Percentiles rank a stretch among this genome's conserved stretches.
Evolutionary conservation across 345 rosid genomes (phyloP).

Genomic region (Triadica sebifera): DNA sequence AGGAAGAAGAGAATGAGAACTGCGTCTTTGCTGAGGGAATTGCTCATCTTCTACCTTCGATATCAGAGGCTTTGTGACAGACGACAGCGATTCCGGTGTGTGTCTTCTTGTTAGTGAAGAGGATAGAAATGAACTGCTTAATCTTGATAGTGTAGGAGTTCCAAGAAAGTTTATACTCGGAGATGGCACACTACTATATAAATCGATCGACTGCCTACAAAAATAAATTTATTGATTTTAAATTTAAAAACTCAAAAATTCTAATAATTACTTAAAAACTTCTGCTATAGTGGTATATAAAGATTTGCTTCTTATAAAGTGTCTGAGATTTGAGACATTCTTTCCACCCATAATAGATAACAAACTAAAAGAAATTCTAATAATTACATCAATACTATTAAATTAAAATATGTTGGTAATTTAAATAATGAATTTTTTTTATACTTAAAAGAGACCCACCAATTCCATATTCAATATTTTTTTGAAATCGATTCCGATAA

Average conservation of each 20-base stretch:
- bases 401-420: too few relatives aligned
- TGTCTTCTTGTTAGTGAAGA: slow-evolving; percentile 58
- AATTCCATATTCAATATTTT: neutral
- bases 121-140: slow-evolving; percentile 65
- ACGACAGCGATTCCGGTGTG: slow-evolving; percentile 55
- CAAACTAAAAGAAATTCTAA: too few relatives aligned
- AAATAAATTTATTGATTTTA: neutral
- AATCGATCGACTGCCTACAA: slow-evolving; percentile 83
- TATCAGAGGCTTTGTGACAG: slow-evolving; percentile 53
- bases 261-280: too few relatives aligned
- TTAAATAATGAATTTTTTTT: too few relatives aligned
- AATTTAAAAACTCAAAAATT: too few relatives aligned
- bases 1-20: slow-evolving; percentile 47
- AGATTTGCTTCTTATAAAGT: too few relatives aligned
- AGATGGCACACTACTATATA: slow-evolving; percentile 79
- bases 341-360: too few relatives aligned
- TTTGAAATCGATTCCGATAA: neutral
- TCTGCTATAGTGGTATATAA: too few relatives aligned
- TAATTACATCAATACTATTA: too few relatives aligned
- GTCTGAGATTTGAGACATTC: too few relatives aligned
- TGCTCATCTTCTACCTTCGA: slow-evolving; percentile 38
- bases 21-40: slow-evolving; percentile 34
- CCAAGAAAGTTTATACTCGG: slow-evolving; percentile 67
- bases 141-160: slow-evolving; percentile 52
- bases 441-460: neutral